Evolutionary conservation across 306 rosid species (phyloP), one percentile per base, ranked within the genome.

Genomic region (Senna siamea): DNA sequence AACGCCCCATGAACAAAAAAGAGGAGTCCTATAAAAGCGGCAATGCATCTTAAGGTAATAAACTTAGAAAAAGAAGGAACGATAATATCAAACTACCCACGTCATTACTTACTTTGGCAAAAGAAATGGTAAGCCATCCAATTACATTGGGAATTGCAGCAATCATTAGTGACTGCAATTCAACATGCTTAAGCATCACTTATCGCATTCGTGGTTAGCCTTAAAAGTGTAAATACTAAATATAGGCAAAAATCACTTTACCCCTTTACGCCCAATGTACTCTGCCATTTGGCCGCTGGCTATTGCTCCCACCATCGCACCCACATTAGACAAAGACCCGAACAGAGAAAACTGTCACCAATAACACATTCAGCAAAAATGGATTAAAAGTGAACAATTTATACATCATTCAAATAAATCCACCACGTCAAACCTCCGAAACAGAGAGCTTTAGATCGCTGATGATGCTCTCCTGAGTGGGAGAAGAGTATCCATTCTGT

Each of bases 401-500:
- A 2, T 4, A 0, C 47, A 19, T 48, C 8, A 22, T 23, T 30
- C 44, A 20, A 17, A 9, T 7, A 61, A 46, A 32, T 22, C 15
- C 18, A 43, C 58, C 1, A 48, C 76, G 63, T 19, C 34, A 62
- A 38, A 87, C 97, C 96, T 92, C 97, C 2, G 96, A 85, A 53
- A 92, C 46, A 9, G 97, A 66, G 50, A 92, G 96, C 0, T 76
- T 60, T 11, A 92, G 87, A 85, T 92, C 97, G 2, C 76, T 76
- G 73, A 75, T 66, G 17, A 92, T 92, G 7, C 69, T 82, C 0
- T 76, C 76, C 77, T 92, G 97, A 46, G 97, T 89, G 1, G 96
- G 96, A 62, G 97, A 92, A 59, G 97, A 92, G 81, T 89, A 92
- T 19, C 96, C 97, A 72, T 93, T 73, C 97, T 83, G 47, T n/a